Conservation (phyloP, 2,329 filamentous ascomycete species). For the Colletotrichum sidae region DNA sequence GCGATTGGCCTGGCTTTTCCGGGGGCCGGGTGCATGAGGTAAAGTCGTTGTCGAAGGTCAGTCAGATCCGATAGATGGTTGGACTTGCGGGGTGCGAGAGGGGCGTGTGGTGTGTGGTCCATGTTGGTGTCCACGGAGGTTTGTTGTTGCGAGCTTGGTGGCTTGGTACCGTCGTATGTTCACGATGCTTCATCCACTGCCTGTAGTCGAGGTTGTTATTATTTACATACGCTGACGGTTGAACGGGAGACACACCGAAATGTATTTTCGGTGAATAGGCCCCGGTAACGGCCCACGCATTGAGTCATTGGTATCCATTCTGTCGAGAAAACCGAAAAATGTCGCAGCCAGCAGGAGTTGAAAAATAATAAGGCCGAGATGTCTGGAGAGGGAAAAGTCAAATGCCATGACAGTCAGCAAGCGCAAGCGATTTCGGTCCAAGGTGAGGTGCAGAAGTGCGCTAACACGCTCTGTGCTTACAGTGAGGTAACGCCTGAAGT, state of each 20-base stretch:
- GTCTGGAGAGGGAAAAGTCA: slow-evolving; percentile 32
- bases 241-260: slow-evolving; percentile 8
- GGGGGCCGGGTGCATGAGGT: slow-evolving; percentile 28
- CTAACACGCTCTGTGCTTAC: background rate
- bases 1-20: slow-evolving; percentile 35
- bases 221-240: no score
- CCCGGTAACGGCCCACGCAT: background rate
- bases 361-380: slow-evolving; percentile 30
- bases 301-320: slow-evolving; percentile 29
- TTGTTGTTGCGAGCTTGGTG: slow-evolving; percentile 26
- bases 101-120: background rate
- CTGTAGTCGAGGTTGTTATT: background rate
- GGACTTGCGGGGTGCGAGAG: slow-evolving; percentile 8
- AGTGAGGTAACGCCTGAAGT: no score
- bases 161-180: slow-evolving; percentile 9
- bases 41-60: slow-evolving; percentile 15
- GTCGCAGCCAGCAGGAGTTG: slow-evolving; percentile 19
- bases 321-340: slow-evolving; percentile 17
- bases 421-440: slow-evolving; percentile 13
- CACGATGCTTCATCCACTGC: slow-evolving; percentile 1
- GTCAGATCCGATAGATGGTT: slow-evolving; percentile 7
- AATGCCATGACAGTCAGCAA: slow-evolving; percentile 34
- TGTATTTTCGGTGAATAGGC: slow-evolving; percentile 7
- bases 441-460: slow-evolving; percentile 3
- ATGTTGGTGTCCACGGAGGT: slow-evolving; percentile 10